These are phyloP conservation scores for Tolypocladium guangdongense DNA, from an alignment of 2,329 filamentous ascomycete species.

Conservation along the genomic window DNA sequence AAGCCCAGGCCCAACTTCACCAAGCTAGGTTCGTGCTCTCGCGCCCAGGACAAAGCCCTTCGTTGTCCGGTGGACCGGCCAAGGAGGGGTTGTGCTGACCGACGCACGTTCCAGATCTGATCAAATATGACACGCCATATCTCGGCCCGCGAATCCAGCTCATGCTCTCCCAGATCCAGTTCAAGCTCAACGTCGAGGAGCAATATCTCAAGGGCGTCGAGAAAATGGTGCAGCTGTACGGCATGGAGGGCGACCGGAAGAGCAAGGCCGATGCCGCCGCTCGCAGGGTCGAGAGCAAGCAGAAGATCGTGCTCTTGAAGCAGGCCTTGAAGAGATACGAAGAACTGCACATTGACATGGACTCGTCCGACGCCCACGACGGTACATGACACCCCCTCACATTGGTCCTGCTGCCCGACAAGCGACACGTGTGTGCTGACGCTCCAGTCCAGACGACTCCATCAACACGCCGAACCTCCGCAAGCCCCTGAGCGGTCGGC, in stretches of 20 bases:
- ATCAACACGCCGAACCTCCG: conserved; percentile 90
- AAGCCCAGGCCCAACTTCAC: conserved; percentile 84
- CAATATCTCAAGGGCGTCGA: conserved; percentile 98
- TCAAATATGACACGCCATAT: conserved; percentile 95
- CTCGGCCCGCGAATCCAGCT: conserved; percentile 95
- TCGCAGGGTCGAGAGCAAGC: conserved; percentile 84
- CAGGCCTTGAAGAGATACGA: conserved; percentile 95
- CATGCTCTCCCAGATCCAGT: conserved; percentile 97
- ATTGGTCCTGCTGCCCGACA: not conserved
- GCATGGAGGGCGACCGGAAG: conserved; percentile 94
- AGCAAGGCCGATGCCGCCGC: conserved; percentile 88
- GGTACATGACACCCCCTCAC: conserved; percentile 37
- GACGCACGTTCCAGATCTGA: conserved; percentile 55
- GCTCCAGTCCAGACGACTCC: conserved; percentile 63
- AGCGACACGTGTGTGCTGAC: conserved; percentile 7
- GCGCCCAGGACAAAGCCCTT: not conserved
- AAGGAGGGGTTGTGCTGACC: not conserved
- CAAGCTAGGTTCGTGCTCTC: conserved; percentile 67
- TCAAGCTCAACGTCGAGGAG: conserved; percentile 97
- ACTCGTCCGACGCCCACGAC: conserved; percentile 65
- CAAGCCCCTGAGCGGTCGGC: conserved; percentile 87
- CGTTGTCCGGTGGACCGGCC: not conserved
- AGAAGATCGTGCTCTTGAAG: conserved; percentile 93
- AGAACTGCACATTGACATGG: conserved; percentile 90
- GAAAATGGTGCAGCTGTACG: conserved; percentile 97